Evolutionary conservation across 495 filamentous ascomycete genomes (phyloP).

Genomic region (Patellaria atrata): DNA sequence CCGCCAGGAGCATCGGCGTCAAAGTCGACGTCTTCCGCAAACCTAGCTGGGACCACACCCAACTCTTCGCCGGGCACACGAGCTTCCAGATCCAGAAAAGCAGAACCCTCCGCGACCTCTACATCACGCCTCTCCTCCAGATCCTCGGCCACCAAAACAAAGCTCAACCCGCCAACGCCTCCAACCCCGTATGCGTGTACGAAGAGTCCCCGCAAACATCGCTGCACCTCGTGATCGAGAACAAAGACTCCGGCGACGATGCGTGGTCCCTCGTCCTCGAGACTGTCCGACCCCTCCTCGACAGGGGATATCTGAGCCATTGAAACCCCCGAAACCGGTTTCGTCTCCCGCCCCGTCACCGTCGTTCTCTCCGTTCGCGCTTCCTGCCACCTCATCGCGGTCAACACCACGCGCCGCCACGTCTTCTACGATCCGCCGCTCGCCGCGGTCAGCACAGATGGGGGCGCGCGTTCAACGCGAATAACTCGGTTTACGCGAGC

Average conservation of each 20-base stretch:
- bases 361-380: too few species aligned
- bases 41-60: conserved; percentile 46
- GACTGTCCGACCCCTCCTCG: conserved; percentile 19
- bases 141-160: conserved; percentile 22
- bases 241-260: conserved; percentile 23
- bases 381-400: conserved; percentile 14
- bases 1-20: conserved; percentile 53
- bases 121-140: conserved; percentile 23
- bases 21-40: conserved; percentile 88
- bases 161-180: not conserved
- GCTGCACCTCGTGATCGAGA: conserved; percentile 27
- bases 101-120: conserved; percentile 25
- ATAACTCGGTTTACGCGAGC: conserved; percentile 32
- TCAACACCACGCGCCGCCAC: conserved; percentile 16
- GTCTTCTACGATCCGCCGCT: conserved; percentile 24
- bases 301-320: conserved; percentile 22
- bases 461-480: conserved; percentile 15
- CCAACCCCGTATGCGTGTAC: conserved; percentile 23
- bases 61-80: conserved; percentile 36
- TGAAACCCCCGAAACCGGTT: too few species aligned
- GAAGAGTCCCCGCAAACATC: conserved; percentile 20
- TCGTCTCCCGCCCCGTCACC: too few species aligned
- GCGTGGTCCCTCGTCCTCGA: conserved; percentile 18
- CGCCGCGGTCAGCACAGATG: conserved; percentile 8
- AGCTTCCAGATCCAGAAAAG: conserved; percentile 17